These are phyloP conservation scores for Fusarium pseudocircinatum DNA, from an alignment of 2,329 filamentous ascomycete genomes.

Conservation along the genomic window DNA sequence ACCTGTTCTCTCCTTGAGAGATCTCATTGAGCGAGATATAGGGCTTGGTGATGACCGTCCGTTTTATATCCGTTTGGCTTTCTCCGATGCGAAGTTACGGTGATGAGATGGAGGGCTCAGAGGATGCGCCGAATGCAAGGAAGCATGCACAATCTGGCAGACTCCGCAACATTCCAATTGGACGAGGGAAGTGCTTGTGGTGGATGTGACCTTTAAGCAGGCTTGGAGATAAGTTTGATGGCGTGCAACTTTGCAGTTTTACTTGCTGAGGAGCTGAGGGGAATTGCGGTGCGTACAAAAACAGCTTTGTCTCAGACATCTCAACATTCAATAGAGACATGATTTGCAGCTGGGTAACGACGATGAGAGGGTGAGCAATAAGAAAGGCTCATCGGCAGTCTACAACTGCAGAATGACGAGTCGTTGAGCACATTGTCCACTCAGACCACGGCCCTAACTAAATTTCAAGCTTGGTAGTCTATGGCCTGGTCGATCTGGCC, in stretches of 20 bases:
- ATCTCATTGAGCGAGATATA: neutral
- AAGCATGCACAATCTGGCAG: constrained; percentile 4
- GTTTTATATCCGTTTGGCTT: neutral
- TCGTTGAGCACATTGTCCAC: constrained; percentile 4
- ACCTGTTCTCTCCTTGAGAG: neutral
- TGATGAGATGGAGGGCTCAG: neutral
- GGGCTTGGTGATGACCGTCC: neutral
- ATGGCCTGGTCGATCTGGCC: neutral
- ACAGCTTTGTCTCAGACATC: neutral
- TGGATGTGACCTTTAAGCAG: neutral
- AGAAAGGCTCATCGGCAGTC: neutral
- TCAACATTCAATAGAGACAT: neutral
- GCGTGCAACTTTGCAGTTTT: neutral
- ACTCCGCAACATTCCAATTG: constrained; percentile 12
- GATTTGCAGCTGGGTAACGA: neutral
- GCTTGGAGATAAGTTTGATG: neutral
- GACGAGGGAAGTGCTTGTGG: neutral
- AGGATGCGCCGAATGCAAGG: constrained; percentile 2
- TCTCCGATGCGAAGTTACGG: neutral
- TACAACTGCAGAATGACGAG: neutral
- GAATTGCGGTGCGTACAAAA: neutral
- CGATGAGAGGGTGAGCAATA: neutral
- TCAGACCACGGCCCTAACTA: neutral
- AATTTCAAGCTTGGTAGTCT: neutral
- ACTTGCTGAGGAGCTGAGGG: neutral